Base-by-base conservation (phyloP, 768 basidiomycete species). In the Lactarius evosmus region DNA sequence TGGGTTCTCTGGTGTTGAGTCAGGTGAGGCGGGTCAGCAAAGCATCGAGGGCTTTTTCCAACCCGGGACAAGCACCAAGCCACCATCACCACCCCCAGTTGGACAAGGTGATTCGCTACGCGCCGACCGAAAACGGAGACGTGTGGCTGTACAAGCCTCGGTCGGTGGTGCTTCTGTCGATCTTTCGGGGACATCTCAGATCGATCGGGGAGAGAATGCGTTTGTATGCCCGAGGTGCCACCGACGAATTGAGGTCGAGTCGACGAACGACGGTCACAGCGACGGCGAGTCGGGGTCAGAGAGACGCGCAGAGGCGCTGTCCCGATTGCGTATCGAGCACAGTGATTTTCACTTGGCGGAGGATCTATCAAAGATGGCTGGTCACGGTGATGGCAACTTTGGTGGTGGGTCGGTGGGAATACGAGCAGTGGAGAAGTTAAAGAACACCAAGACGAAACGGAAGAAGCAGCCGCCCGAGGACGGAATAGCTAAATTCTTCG, bases 301-400 rank as follows among this genome's bases (percentile, higher is more conserved):
- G 72, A 74, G 61, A 71, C 70, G 41, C 46, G 54, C 54, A 6
- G 53, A 41, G 57, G 69, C 78, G 22, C 69, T 87, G 40, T 76
- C 74, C 7, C 74, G 74, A 63, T 71, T 84, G 60, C 79, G 78
- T 59, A 68, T 82, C 73, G 95, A 97, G 71, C 95, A 98, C 69
- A 81, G 84, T 38, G 95, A 97, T 75, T 97, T 85, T 73, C 95
- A 98, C 74, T 85, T 93, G 69, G 95, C 95, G 1, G 80, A 86
- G 69, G 88, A 92, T 60, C 72, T 98, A 56, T 82, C 87, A 25
- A 80, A 80, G 29, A 77, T 79, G 58, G 62, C 75, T 64, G 32
- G n/a, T 49, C 22, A 67, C 68, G 77, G 3, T 27, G 63, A 59
- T 46, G 74, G 68, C 75, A 65, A 52, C 66, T 12, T 16, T 17